A percentile compares a stretch with the other conserved stretches of the same genome.
Evolutionary conservation across 441 rosid genomes (phyloP).

Genomic region (Eutrema salsugineum): DNA sequence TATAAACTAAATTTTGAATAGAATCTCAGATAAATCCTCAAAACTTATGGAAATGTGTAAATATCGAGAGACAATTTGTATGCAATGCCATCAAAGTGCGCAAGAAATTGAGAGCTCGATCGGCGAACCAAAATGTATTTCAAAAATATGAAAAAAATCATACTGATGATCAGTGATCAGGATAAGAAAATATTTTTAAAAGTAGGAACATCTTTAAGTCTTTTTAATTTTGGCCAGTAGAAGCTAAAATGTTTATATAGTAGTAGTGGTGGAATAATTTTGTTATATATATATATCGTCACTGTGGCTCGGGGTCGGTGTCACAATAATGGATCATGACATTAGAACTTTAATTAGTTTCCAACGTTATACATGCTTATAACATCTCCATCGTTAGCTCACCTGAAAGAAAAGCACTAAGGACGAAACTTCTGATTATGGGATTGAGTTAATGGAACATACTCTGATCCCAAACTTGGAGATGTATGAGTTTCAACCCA

Average conservation of each 20-base stretch:
- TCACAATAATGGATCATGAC: neutral
- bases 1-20: neutral
- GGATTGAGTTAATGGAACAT: too few species aligned
- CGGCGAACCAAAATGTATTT: neutral
- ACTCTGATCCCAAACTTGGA: too few species aligned
- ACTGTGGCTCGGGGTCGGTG: neutral
- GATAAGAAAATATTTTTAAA: neutral
- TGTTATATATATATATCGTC: neutral
- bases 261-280: neutral
- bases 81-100: neutral
- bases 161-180: neutral
- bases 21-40: neutral
- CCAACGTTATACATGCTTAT: neutral
- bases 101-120: neutral
- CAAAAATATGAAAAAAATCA: neutral
- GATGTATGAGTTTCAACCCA: too few species aligned
- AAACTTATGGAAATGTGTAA: neutral
- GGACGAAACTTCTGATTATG: too few species aligned
- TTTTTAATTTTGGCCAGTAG: neutral
- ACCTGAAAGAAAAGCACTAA: too few species aligned
- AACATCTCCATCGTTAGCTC: neutral
- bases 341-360: neutral
- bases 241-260: neutral
- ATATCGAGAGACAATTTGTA: neutral
- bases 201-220: neutral